phyloP scores from a whole-genome alignment of 768 basidiomycete genomes.

The Rhodotorula toruloides region DNA sequence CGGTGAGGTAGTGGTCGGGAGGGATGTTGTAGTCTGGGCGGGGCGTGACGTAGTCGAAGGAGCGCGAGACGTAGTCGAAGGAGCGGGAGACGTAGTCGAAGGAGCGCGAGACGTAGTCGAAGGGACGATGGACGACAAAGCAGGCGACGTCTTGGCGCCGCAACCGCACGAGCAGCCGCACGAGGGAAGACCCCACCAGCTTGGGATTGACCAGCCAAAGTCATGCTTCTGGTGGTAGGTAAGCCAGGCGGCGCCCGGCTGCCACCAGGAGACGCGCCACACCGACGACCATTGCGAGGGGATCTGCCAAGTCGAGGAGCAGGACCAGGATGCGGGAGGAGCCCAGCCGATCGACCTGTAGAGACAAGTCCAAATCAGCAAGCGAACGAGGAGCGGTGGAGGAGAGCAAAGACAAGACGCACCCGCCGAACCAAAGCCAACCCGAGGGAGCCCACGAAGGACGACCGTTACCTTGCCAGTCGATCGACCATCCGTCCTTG shows the following conservation, averaged over 20 bases:
- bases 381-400: too few relatives aligned
- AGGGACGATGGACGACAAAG: too few relatives aligned
- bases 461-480: not conserved
- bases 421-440: constrained; percentile 22
- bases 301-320: not conserved
- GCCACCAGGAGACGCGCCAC: not conserved
- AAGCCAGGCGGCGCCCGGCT: not conserved
- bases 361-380: too few relatives aligned
- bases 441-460: not conserved
- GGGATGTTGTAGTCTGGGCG: too few relatives aligned
- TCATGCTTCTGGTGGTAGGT: not conserved
- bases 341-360: constrained; percentile 14
- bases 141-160: not conserved
- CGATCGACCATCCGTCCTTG: not conserved
- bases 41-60: too few relatives aligned
- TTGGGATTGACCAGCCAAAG: not conserved
- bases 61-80: not conserved
- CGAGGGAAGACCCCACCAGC: not conserved
- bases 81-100: not conserved
- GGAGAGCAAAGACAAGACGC: too few relatives aligned
- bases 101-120: not conserved
- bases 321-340: not conserved
- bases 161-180: not conserved
- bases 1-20: too few relatives aligned
- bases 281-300: not conserved